phyloP scores from a whole-genome alignment of 2,329 filamentous ascomycete genomes.

The Ophiostoma sp. region DNA sequence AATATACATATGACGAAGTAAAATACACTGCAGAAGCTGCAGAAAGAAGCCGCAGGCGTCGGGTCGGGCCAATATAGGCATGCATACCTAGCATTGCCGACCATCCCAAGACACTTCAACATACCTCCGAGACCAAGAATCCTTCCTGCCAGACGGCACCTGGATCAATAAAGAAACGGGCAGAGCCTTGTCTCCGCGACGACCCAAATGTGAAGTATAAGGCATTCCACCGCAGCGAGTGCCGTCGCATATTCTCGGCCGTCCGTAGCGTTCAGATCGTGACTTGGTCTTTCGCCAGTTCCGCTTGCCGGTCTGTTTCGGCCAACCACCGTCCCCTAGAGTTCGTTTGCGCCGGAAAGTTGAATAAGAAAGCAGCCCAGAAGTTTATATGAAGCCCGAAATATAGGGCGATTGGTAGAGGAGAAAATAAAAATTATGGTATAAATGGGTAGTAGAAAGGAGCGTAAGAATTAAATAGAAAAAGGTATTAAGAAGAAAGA shows the following conservation, averaged over 20 bases:
- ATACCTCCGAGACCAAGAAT: not conserved
- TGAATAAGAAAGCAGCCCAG: conserved; percentile 14
- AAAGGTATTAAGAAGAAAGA: conserved; percentile 8
- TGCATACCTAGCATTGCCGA: not conserved
- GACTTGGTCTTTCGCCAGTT: not conserved
- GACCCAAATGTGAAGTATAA: not conserved
- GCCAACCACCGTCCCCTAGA: not conserved
- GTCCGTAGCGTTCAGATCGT: not conserved
- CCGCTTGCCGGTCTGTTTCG: not conserved
- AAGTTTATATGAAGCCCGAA: not conserved
- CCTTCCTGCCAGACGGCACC: not conserved
- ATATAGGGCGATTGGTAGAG: not conserved
- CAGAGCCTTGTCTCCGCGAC: conserved; percentile 3
- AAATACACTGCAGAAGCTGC: conserved; percentile 8
- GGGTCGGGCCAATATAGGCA: not conserved
- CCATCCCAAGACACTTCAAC: conserved; percentile 1
- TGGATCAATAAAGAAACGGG: not conserved
- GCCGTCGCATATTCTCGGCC: not conserved
- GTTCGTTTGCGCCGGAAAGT: conserved; percentile 16
- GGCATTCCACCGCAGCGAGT: not conserved
- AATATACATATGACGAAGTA: conserved; percentile 22
- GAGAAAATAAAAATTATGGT: conserved; percentile 5
- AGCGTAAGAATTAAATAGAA: conserved; percentile 17
- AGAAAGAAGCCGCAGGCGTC: not conserved
- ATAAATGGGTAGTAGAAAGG: conserved; percentile 14